Evolutionary conservation across 208 protist species (phyloP).

Genomic region (Acanthamoeba quina): DNA sequence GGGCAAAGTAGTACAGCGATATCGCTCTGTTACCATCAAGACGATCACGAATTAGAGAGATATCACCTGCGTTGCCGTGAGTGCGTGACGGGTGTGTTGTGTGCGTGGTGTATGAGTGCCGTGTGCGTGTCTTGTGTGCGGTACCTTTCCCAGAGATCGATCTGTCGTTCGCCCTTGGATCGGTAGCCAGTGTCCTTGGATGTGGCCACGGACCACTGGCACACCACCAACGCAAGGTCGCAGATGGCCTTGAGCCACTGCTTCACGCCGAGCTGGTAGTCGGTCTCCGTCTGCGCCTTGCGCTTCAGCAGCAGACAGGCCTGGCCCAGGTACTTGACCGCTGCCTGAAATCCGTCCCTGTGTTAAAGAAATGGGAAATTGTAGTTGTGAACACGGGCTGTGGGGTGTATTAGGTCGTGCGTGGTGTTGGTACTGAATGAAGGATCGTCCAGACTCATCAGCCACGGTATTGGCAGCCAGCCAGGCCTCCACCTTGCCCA

Average conservation of each 20-base stretch:
- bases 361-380: background rate
- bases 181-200: background rate
- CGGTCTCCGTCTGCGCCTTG: constrained; percentile 24
- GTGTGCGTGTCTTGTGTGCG: background rate
- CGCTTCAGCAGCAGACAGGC: constrained; percentile 26
- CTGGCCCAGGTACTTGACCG: constrained; percentile 22
- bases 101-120: background rate
- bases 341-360: constrained; percentile 24
- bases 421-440: background rate
- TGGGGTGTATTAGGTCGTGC: background rate
- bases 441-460: background rate
- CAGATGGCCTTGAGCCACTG: background rate
- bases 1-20: constrained; percentile 23
- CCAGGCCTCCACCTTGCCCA: constrained; percentile 49
- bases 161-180: constrained; percentile 19
- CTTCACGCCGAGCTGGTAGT: constrained; percentile 15
- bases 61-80: too few relatives aligned
- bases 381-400: background rate
- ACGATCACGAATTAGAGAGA: background rate
- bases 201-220: constrained; percentile 10
- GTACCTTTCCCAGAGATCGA: constrained; percentile 39
- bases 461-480: constrained; percentile 9
- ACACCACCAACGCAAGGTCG: constrained; percentile 15
- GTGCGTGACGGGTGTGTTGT: too few relatives aligned
- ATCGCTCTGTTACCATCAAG: background rate